Evolutionary conservation across 257 asterid genomes (phyloP), one percentile per base, ranked within the genome.

Genomic region (Thymus mandschuricus): DNA sequence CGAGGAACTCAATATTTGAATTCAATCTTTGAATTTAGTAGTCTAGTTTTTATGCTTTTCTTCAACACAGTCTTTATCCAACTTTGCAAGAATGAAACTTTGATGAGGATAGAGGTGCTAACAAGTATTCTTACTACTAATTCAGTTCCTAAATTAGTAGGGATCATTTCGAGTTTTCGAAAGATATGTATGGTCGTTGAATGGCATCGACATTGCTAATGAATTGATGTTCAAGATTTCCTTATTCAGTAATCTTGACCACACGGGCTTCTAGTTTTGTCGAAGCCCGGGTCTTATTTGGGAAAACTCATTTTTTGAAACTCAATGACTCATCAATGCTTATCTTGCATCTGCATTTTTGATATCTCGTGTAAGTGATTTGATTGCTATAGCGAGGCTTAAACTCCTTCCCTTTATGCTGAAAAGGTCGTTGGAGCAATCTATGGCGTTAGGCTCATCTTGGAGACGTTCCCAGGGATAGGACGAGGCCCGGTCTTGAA

Each of bases 401-500:
- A 6, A 43, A 62, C 49, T 10, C 68, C 38, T 8, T 59, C 31
- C 31, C 21, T 56, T 72, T 72, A 41, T 60, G 21, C 72, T 40
- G 55, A 35, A 69, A 76, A 87, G 96, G 92, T 90, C 27, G 71
- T 81, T 66, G 96, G 96, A 10, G 82, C 96, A 48, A 75, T 90
- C 34, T 71, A 81, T 51, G 96, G 91, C 54, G 96, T 90, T 60
- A 77, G 79, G 79, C 81, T 87, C 76, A 81, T 90, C 81, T 69
- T 75, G 50, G 69, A 40, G 65, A 66, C 77, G 27, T 81, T 86
- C 57, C 95, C 96, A 49, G 86, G 74, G 63, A 81, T 84, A 55
- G 96, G 91, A 61, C 82, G 82, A 3, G 96, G 95, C 11, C 95
- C 96, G 50, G 68, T 69, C 76, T 76, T 90, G 71, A 90, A 55